Base-by-base conservation (phyloP, 257 asterid species). In the Nicotiana knightiana region DNA sequence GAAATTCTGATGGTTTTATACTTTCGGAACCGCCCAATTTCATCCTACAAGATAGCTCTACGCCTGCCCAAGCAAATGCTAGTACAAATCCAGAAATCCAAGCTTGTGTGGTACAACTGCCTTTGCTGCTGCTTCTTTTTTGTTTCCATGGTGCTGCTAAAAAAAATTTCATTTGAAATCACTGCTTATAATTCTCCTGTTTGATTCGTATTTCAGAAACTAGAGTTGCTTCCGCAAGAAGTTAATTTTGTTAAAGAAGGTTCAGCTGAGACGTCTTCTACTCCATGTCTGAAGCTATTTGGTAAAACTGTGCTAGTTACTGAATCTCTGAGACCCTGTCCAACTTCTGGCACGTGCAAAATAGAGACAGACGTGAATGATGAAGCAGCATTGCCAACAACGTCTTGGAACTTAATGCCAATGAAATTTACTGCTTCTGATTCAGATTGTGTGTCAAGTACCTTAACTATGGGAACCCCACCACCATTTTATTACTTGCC, bases 281-380 rank as follows among this genome's bases (percentile, higher is more conserved):
- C 85, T 0, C 93, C 83, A 81, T 77, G 88, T 86, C 85, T 95
- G 88, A 95, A 93, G 91, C 93, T 95, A 53, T 95, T 95, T 48
- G 98, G 99, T 16, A 90, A 91, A 93, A 95, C 96, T 0, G 87
- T 95, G 21, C 57, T 88, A 78, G 88, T 92, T 13, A 80, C 82
- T 39, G 90, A 91, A 53, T 85, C 88, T 37, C 84, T 77, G 5
- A 89, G 83, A 67, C 84, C 86, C 58, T 58, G 85, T 83, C 64
- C 87, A 6, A 81, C 81, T 61, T 17, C 73, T 6, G 83, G 76
- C 26, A 35, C 85, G 68, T 83, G 85, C 88, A 86, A 86, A 73
- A 43, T 84, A 16, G 88, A 86, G 81, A 51, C 54, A 12, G 85
- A 18, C 30, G 82, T 37, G 71, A 53, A n/a, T 3, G 93, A 83